Evolutionary conservation across 108 stramenopile species (phyloP), one percentile per base, ranked within the genome.

Genomic region (Cylindrotheca closterium): DNA sequence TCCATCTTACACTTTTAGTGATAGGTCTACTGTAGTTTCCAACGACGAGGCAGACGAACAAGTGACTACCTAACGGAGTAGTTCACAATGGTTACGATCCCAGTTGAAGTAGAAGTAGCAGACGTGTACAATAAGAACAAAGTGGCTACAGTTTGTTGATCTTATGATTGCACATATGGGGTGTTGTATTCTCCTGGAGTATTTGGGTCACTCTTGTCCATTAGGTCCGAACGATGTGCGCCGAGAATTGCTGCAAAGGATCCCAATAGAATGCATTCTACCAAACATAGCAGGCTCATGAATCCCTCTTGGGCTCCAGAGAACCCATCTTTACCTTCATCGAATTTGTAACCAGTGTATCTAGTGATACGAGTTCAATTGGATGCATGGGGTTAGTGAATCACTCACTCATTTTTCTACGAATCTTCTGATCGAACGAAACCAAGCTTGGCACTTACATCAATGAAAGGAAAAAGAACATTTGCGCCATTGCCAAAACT

Each of bases 391-490:
- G n/a, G n/a, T n/a, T n/a, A n/a, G n/a, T n/a, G n/a, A n/a, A n/a
- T n/a, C n/a, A n/a, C n/a, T n/a, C n/a, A n/a, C n/a, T n/a, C n/a
- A n/a, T n/a, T n/a, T n/a, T n/a, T n/a, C n/a, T n/a, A n/a, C n/a
- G n/a, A n/a, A n/a, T n/a, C 12, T 46, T 46, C 45, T n/a, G n/a
- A n/a, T n/a, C n/a, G n/a, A 46, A 15, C 45, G 45, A 17, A 46
- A 46, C 45, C 17, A 15, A 10, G 17, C 45, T 46, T 17, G 4
- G 22, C 5, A 82, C 83, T 80, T 75, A 92, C 81, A 87, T 67
- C 33, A 93, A 60, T 34, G 82, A 84, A 46, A 93, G 60, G 71
- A 93, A 77, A 50, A 93, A 84, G 60, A 87, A 93, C 73, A 90
- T 78, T 66, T 93, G 92, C 52, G 80, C 70, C 62, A 80, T 86